A percentile compares a stretch with the other conserved stretches of the same genome.
phyloP scores from a whole-genome alignment of 495 filamentous ascomycete genomes.

The Staphylotrichum longicolle region DNA sequence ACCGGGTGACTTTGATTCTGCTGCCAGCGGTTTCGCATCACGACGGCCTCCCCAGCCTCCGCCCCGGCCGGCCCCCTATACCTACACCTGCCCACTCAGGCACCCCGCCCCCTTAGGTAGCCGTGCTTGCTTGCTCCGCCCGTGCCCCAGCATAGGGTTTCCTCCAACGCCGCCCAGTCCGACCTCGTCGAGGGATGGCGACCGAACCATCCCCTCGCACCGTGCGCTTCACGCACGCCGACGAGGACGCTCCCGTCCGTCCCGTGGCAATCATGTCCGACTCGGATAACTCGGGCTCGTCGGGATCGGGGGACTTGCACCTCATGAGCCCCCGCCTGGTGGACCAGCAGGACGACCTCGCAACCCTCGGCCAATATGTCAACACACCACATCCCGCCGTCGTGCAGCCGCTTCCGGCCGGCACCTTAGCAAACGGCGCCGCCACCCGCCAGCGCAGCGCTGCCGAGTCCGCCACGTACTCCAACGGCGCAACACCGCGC shows the following conservation, averaged over 20 bases:
- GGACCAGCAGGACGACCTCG: conserved; percentile 49
- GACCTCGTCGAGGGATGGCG: conserved; percentile 25
- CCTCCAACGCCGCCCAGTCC: not conserved
- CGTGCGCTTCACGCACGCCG: conserved; percentile 52
- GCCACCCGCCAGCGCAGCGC: conserved; percentile 33
- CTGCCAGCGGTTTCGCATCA: conserved; percentile 1
- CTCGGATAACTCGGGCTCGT: conserved; percentile 63
- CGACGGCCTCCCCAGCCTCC: not conserved
- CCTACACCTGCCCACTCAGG: not conserved
- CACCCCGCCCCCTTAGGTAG: not conserved
- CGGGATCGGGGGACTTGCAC: conserved; percentile 59
- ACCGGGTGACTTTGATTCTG: conserved; percentile 15
- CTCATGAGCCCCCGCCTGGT: conserved; percentile 46
- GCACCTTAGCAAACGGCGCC: conserved; percentile 32
- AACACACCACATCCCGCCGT: conserved; percentile 36
- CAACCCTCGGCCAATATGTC: conserved; percentile 41
- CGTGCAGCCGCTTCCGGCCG: conserved; percentile 35
- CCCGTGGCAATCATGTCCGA: conserved; percentile 54
- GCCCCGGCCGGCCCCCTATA: not conserved
- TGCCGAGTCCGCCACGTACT: conserved; percentile 25
- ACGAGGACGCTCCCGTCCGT: conserved; percentile 38
- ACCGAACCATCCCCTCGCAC: conserved; percentile 50
- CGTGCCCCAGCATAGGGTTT: not conserved
- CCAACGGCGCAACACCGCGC: conserved; percentile 31
- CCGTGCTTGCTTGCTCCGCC: not conserved